Evolutionary conservation across 179 eudicot species (phyloP).

Genomic region (Silene vulgaris): DNA sequence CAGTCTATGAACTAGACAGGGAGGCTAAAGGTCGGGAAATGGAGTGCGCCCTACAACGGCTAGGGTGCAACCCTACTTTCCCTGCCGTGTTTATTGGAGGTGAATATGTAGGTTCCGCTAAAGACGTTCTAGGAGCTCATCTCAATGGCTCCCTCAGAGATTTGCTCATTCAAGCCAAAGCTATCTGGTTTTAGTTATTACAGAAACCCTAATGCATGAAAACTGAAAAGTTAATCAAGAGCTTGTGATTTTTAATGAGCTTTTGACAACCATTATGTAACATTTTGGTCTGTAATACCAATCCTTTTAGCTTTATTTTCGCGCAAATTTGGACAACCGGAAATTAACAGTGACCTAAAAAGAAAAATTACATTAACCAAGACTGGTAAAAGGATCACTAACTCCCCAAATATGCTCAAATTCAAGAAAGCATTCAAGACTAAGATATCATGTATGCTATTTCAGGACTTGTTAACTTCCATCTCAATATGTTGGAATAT

Average conservation of each 20-base stretch:
- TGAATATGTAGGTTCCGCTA: conserved; percentile 39
- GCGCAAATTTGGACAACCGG: neutral
- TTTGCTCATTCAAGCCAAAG: conserved; percentile 39
- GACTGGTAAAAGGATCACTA: no score
- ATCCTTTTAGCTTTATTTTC: neutral
- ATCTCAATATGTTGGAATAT: no score
- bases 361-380: no score
- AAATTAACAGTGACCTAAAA: neutral
- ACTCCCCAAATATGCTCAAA: no score
- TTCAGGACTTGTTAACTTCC: no score
- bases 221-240: conserved; percentile 15
- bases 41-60: conserved; percentile 48
- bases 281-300: conserved; percentile 1
- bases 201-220: neutral
- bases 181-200: conserved; percentile 44
- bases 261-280: conserved; percentile 23
- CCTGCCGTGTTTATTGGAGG: conserved; percentile 57
- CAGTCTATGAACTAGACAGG: conserved; percentile 48
- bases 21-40: conserved; percentile 49
- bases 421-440: no score
- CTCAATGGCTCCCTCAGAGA: conserved; percentile 42
- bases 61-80: conserved; percentile 46
- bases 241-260: conserved; percentile 31
- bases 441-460: no score
- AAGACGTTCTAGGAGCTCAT: conserved; percentile 43